Evolutionary conservation across 306 rosid species (phyloP).

Genomic region (Astragalus membranaceus): DNA sequence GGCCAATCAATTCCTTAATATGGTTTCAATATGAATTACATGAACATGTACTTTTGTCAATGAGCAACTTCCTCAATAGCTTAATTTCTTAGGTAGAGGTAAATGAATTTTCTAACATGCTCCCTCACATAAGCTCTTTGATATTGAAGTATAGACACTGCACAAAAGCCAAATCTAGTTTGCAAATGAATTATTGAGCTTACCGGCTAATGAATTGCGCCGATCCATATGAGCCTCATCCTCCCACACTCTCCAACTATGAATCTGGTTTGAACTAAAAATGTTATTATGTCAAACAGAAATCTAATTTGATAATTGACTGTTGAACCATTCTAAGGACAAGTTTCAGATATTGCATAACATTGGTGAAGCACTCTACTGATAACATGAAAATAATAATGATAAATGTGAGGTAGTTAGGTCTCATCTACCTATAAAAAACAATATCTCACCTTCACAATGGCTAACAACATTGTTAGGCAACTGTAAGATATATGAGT

Average conservation of each 20-base stretch:
- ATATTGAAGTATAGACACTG: not conserved
- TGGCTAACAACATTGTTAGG: conserved; percentile 90
- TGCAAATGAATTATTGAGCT: conserved; percentile 18
- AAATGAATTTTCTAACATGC: conserved; percentile 1
- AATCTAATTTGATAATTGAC: not conserved
- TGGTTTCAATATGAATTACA: conserved; percentile 5
- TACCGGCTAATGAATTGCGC: conserved; percentile 54
- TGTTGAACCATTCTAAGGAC: not conserved
- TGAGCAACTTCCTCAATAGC: not conserved
- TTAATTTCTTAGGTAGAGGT: not conserved
- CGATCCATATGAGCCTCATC: conserved; percentile 79
- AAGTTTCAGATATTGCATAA: not conserved
- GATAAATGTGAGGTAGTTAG: not conserved
- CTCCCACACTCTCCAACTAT: conserved; percentile 97
- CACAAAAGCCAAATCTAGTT: not conserved
- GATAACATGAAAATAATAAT: not conserved
- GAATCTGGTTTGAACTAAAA: conserved; percentile 57
- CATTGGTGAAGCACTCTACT: not conserved
- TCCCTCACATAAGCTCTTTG: not conserved
- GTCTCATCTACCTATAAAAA: not conserved
- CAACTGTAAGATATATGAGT: conserved; percentile 96
- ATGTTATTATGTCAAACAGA: conserved; percentile 26
- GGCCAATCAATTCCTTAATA: not conserved
- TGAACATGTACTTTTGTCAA: not conserved
- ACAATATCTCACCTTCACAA: conserved; percentile 69